Conservation (phyloP, 2,329 filamentous ascomycete genomes). For the Diaporthe amygdali region DNA sequence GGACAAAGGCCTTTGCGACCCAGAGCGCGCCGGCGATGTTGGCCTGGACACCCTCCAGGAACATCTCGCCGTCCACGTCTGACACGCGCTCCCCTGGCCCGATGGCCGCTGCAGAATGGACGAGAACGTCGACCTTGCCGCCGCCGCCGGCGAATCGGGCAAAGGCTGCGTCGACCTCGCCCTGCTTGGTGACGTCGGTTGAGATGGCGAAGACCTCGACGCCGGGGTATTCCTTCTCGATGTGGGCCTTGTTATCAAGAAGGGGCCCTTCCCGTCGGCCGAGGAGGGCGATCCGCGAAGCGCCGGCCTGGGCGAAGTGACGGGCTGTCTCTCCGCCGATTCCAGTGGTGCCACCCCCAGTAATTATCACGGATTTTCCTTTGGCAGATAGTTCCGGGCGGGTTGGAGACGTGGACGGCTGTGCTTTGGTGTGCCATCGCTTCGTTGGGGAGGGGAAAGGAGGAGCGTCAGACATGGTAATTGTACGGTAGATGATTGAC, state of each 20-base stretch:
- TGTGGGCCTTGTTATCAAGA: not conserved
- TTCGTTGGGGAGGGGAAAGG: not conserved
- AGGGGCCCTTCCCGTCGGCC: constrained; percentile 3
- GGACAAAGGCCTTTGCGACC: not conserved
- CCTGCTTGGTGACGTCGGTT: not conserved
- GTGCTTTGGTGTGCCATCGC: not conserved
- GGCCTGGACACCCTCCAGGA: not conserved
- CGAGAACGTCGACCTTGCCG: not conserved
- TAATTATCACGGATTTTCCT: not conserved
- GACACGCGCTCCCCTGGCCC: not conserved
- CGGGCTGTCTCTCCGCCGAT: not conserved
- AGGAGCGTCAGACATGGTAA: not conserved
- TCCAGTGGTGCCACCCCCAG: not conserved
- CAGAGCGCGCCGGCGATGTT: not conserved
- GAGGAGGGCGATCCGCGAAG: not conserved
- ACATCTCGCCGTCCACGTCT: not conserved
- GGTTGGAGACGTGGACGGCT: not conserved
- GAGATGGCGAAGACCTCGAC: not conserved
- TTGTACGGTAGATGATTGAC: not conserved
- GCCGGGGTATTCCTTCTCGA: not conserved
- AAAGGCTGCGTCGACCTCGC: not conserved
- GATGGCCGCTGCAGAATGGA: not conserved
- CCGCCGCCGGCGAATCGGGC: not conserved
- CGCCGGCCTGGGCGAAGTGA: not conserved
- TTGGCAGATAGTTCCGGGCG: constrained; percentile 8